Base-by-base conservation (phyloP, 2,329 filamentous ascomycete species). In the Akanthomyces lecanii region DNA sequence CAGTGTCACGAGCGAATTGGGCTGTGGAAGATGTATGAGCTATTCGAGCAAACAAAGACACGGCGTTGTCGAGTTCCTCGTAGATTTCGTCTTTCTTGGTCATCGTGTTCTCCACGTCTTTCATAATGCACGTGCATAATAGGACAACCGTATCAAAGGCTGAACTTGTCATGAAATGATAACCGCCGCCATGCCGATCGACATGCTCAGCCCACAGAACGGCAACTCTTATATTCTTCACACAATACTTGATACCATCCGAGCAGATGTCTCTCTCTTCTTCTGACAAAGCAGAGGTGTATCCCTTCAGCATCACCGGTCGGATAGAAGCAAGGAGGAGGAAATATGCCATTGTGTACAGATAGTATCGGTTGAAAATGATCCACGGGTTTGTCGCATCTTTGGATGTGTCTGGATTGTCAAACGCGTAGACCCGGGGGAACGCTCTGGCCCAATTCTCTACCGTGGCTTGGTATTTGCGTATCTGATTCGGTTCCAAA, bases 101-200 rank as follows among this genome's bases (percentile, higher is more conserved):
- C 5, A 82, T 71, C 8, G 69, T 72, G 21, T 69, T 67, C 30
- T 78, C 72, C 23, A 71, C 68, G 64, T 84, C 82, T 62, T 84
- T 81, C 8, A 82, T 74, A 5, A 84, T 71, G 4, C 81, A 78
- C 0, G 81, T 82, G 70, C 79, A 83, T 5, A 83, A 68, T 18
- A 81, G 72, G 0, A 81, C 79, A 1, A 80, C 76, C 0, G 79
- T 81, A 65, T 84, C 80, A 57, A 84, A 84, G 38, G 82, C 77
- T 45, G 75, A 74, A 62, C 83, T 84, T 0, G 80, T 71, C 8
- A 81, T 76, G 53, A 80, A 76, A 65, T 82, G 79, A 50, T 81
- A 82, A 40, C 79, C 81, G 5, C 77, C 75, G 48, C 82, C 79
- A n/a, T 54, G 28, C 10, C 18, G 57, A 28, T 64, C 58, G 14